Evolutionary conservation across 805 yeast species (phyloP).

Genomic region (Candida vaughaniae): DNA sequence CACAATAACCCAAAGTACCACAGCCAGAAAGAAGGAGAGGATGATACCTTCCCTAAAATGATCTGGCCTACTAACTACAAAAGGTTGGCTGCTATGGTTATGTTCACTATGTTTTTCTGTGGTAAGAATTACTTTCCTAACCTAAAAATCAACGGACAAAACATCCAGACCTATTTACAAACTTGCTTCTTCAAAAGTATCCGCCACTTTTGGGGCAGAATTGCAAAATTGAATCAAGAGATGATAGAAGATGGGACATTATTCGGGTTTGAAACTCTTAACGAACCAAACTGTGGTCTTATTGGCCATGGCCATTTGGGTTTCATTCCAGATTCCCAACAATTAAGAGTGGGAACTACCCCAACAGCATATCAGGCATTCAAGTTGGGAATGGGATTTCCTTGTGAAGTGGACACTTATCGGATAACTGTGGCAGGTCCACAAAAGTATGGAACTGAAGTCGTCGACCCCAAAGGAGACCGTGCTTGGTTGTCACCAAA

Average conservation of each 20-base stretch:
- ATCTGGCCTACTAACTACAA: slow-evolving; percentile 88
- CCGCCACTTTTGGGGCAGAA: slow-evolving; percentile 30
- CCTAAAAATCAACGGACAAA: slow-evolving; percentile 64
- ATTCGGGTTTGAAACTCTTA: slow-evolving; percentile 79
- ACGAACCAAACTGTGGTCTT: slow-evolving; percentile 81
- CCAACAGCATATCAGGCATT: slow-evolving; percentile 80
- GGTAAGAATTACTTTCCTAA: slow-evolving; percentile 79
- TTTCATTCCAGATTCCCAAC: slow-evolving; percentile 56
- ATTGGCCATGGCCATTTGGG: slow-evolving; percentile 61
- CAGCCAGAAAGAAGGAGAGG: background rate
- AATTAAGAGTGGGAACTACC: slow-evolving; percentile 72
- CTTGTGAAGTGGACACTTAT: slow-evolving; percentile 67
- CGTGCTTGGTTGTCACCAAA: slow-evolving; percentile 65
- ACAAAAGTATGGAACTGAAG: slow-evolving; percentile 52
- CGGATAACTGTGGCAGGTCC: slow-evolving; percentile 78
- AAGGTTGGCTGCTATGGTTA: slow-evolving; percentile 69
- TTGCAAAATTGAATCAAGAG: slow-evolving; percentile 25
- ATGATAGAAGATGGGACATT: slow-evolving; percentile 47
- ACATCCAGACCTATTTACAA: slow-evolving; percentile 79
- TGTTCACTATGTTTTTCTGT: slow-evolving; percentile 84
- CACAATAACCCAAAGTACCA: slow-evolving; percentile 52
- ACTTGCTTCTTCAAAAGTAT: slow-evolving; percentile 57
- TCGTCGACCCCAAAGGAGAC: slow-evolving; percentile 65
- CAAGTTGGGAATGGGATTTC: slow-evolving; percentile 74
- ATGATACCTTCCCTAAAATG: slow-evolving; percentile 72